Evolutionary conservation across 2,329 filamentous ascomycete species (phyloP).

Genomic region (Nothopassalora personata): DNA sequence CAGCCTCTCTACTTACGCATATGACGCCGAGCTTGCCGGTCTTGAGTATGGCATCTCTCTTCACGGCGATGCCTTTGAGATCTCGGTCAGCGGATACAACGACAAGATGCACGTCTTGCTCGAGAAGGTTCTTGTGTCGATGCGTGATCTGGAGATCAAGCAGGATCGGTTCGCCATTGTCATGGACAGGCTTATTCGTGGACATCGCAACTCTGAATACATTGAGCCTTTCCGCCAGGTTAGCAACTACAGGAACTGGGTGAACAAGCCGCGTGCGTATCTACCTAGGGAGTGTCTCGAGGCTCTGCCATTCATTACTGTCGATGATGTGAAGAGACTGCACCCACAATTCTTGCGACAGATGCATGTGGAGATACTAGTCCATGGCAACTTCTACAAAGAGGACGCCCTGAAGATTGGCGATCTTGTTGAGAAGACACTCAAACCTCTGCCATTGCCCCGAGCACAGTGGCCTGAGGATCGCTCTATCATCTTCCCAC

Average conservation of each 20-base stretch:
- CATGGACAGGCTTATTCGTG: conserved; percentile 74
- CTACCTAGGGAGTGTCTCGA: conserved; percentile 73
- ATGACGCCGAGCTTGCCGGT: conserved; percentile 90
- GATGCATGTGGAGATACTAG: conserved; percentile 79
- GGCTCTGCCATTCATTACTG: conserved; percentile 69
- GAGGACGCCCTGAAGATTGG: conserved; percentile 85
- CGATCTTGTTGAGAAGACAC: conserved; percentile 69
- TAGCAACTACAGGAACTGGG: conserved; percentile 72
- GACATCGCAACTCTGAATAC: conserved; percentile 80
- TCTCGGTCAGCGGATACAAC: conserved; percentile 86
- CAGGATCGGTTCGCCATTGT: conserved; percentile 87
- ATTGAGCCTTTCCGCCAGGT: conserved; percentile 87
- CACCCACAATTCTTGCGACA: conserved; percentile 76
- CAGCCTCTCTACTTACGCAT: conserved; percentile 85
- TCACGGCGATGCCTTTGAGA: conserved; percentile 66
- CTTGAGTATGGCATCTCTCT: conserved; percentile 74
- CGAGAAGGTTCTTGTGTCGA: conserved; percentile 78
- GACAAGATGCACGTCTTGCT: conserved; percentile 89
- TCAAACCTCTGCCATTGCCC: conserved; percentile 70
- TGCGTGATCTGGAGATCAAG: conserved; percentile 77
- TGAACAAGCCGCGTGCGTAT: conserved; percentile 71
- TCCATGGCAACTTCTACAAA: conserved; percentile 89
- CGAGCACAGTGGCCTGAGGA: conserved; percentile 72
- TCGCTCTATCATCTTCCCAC: conserved; percentile 70
- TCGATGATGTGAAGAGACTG: conserved; percentile 69